Conservation (phyloP, 192 early-diverging fungal genomes). For the Phlyctochytrium bullatum region DNA sequence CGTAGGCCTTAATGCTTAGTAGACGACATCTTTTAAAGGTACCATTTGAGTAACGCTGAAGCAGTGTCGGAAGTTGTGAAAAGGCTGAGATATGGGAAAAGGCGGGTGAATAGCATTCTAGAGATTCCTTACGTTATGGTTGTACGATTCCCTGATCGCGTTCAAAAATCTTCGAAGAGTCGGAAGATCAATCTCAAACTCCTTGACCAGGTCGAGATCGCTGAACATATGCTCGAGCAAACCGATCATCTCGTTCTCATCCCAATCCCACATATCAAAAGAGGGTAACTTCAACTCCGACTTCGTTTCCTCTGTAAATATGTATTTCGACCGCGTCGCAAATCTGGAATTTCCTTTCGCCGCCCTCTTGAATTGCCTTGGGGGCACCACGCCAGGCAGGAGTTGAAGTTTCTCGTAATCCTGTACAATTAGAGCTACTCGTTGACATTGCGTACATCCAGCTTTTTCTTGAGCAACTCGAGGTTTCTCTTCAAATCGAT, state of each 20-base stretch:
- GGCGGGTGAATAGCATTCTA: background rate
- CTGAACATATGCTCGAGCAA: slow-evolving; percentile 43
- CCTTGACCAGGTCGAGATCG: slow-evolving; percentile 39
- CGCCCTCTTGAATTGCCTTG: slow-evolving; percentile 9
- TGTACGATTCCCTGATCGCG: slow-evolving; percentile 36
- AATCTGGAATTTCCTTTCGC: slow-evolving; percentile 13
- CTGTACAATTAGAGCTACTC: background rate
- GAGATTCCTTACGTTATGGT: slow-evolving; percentile 33
- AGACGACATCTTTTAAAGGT: background rate
- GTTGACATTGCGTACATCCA: background rate
- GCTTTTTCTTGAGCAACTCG: slow-evolving; percentile 14
- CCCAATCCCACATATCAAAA: slow-evolving; percentile 48
- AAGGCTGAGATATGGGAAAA: slow-evolving; percentile 32
- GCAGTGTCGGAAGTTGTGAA: slow-evolving; percentile 56
- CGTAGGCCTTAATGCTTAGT: slow-evolving; percentile 38
- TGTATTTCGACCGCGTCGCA: slow-evolving; percentile 15
- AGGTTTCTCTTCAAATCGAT: slow-evolving; percentile 4
- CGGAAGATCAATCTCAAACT: slow-evolving; percentile 41
- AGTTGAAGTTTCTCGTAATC: background rate
- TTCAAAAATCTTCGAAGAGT: slow-evolving; percentile 36
- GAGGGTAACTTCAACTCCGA: slow-evolving; percentile 35
- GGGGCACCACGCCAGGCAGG: background rate
- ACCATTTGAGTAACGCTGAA: slow-evolving; percentile 58
- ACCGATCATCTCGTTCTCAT: slow-evolving; percentile 38
- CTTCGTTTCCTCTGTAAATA: slow-evolving; percentile 24